These are phyloP conservation scores for Thermoascus crustaceus DNA, from an alignment of 2,329 filamentous ascomycete species.

Conservation along the genomic window DNA sequence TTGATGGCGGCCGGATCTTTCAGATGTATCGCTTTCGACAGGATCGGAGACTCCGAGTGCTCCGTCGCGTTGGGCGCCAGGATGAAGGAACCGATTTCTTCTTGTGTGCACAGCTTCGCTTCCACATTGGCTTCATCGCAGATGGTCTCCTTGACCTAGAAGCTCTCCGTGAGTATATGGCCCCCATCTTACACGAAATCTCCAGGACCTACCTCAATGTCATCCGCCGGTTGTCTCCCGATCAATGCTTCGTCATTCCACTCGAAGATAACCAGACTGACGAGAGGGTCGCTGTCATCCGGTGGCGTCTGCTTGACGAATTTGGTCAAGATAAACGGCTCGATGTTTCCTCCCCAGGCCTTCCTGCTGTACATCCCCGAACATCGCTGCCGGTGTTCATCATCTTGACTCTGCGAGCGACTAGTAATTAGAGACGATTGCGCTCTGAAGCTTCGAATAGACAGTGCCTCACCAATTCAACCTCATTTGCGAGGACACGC, in stretches of 20 bases:
- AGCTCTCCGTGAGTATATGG: conserved; percentile 23
- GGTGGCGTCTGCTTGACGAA: conserved; percentile 57
- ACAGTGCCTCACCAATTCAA: conserved; percentile 32
- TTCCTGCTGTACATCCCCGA: conserved; percentile 88
- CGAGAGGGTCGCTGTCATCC: conserved; percentile 60
- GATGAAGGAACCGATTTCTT: conserved; percentile 79
- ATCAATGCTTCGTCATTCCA: conserved; percentile 79
- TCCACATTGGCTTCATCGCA: conserved; percentile 67
- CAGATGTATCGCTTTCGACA: conserved; percentile 73
- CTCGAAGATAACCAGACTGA: conserved; percentile 86
- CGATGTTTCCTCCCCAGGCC: conserved; percentile 77
- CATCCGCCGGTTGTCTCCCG: conserved; percentile 55
- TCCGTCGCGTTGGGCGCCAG: conserved; percentile 67
- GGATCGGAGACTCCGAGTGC: conserved; percentile 61
- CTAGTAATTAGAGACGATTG: conserved; percentile 1
- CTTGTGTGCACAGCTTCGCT: conserved; percentile 62
- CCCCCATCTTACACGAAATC: not conserved
- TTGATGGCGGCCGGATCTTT: conserved; percentile 64
- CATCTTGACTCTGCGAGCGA: conserved; percentile 59
- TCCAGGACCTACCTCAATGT: conserved; percentile 42
- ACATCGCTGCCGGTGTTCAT: conserved; percentile 74
- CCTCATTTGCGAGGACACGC: conserved; percentile 36
- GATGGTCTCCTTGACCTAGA: conserved; percentile 55
- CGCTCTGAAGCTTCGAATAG: not conserved
- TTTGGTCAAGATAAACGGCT: conserved; percentile 82